Base-by-base conservation (phyloP, 2,329 filamentous ascomycete genomes). In the Xylariaceae sp. region DNA sequence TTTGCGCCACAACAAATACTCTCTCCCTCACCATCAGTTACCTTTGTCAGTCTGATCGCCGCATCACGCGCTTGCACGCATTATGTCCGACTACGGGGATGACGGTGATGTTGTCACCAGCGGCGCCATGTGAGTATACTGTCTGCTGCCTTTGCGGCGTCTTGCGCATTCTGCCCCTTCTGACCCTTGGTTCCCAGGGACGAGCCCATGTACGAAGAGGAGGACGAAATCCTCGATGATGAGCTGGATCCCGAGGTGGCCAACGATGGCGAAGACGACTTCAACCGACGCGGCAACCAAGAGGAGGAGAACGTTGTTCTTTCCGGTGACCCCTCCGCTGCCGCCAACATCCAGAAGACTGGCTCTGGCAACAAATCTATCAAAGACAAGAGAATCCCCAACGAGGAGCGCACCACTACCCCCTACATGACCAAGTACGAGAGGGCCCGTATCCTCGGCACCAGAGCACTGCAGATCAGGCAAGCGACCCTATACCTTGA, bases 351-450 rank as follows among this genome's bases (percentile, higher is more conserved):
- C 49, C 68, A 72, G 51, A 80, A 77, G 66, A 71, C 71, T 48
- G 74, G 69, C 60, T 47, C 52, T 6, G 44, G 44, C 42, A 77
- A 81, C 46, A 80, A 79, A 65, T 75, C 76, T 43, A 73, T 78
- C 64, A 84, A 83, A 66, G 81, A 91, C 72, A 96, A 95, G 81
- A 95, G 90, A 74, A 92, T 99, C 44, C 81, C 90, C 49, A 88
- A 89, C 59, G 88, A 91, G 58, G 82, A 95, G 72, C 84, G 94
- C 62, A 87, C 83, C 19, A 99, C 48, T 9, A 99, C 94, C 27
- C 94, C 92, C 2, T 99, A 96, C 74, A 95, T 99, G 92, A 99
- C 94, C 59, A 99, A 99, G 75, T 99, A 99, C 73, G 94, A 99
- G 78, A 83, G 86, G 62, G 94, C 94, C 56, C 85, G 94, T 66